phyloP scores from a whole-genome alignment of 805 yeast genomes.

The Lipomyces japonicus region DNA sequence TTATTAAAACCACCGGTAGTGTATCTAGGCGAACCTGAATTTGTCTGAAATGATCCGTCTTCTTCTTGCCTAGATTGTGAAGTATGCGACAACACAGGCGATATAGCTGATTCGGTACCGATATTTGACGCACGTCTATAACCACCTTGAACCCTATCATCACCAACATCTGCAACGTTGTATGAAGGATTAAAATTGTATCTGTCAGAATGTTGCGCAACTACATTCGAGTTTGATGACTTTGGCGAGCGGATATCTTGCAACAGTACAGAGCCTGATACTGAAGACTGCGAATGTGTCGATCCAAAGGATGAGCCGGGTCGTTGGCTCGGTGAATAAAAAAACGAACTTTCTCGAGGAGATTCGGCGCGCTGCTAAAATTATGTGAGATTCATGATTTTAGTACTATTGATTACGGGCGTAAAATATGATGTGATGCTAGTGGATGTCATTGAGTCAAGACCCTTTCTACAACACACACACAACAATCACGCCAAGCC shows the following conservation, averaged over 20 bases:
- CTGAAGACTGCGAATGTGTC: slow-evolving; percentile 1
- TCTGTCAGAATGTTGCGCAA: neutral
- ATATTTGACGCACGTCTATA: slow-evolving; percentile 1
- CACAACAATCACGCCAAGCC: neutral
- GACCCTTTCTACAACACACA: neutral
- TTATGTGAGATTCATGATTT: too few species aligned
- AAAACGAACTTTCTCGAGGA: slow-evolving; percentile 19
- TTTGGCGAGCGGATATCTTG: slow-evolving; percentile 18
- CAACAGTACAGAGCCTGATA: slow-evolving; percentile 3
- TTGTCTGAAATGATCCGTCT: neutral
- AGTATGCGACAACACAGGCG: slow-evolving; percentile 19
- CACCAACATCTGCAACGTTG: slow-evolving; percentile 7
- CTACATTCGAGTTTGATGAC: slow-evolving; percentile 3
- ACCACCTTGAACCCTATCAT: slow-evolving; percentile 10
- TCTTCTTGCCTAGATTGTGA: slow-evolving; percentile 16
- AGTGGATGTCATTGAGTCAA: too few species aligned
- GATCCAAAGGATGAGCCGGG: slow-evolving; percentile 21
- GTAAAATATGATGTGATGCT: too few species aligned
- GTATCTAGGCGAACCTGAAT: neutral
- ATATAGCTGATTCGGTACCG: slow-evolving; percentile 6
- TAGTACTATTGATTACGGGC: too few species aligned
- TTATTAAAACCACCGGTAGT: neutral
- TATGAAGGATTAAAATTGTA: slow-evolving; percentile 10
- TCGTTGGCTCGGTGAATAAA: slow-evolving; percentile 11
- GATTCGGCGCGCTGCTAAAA: slow-evolving; percentile 16